phyloP scores from a whole-genome alignment of 2,329 filamentous ascomycete genomes.

The Fusarium sacchari region DNA sequence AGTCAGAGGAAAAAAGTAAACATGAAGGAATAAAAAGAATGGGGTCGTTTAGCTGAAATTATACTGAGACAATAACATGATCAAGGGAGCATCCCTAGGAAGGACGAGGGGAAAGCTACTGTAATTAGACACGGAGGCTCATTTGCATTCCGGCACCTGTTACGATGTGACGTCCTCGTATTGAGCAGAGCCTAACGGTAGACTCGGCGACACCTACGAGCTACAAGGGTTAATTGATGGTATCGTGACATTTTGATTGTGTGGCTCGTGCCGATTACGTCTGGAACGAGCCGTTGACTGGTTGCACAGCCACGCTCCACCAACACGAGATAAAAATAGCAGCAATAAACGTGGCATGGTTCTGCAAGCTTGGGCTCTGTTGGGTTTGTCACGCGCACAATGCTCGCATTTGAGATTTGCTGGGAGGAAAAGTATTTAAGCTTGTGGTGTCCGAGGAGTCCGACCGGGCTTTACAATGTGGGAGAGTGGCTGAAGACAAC shows the following conservation, averaged over 20 bases:
- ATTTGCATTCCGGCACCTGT: neutral
- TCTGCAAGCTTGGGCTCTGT: neutral
- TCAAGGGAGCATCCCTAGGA: neutral
- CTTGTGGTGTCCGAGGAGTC: neutral
- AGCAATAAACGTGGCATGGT: neutral
- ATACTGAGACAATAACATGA: neutral
- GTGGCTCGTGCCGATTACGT: neutral
- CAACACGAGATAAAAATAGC: slow-evolving; percentile 25
- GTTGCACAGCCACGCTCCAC: neutral
- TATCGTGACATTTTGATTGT: slow-evolving; percentile 1
- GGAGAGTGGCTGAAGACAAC: neutral
- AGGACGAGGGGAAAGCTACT: neutral
- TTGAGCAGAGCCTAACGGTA: neutral
- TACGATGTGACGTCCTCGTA: neutral
- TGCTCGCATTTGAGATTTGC: neutral
- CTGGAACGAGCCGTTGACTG: neutral
- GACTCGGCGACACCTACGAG: neutral
- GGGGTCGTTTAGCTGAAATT: neutral
- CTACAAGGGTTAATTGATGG: neutral
- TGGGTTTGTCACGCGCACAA: neutral
- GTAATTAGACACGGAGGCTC: slow-evolving; percentile 16
- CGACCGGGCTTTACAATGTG: neutral
- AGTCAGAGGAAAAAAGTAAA: neutral
- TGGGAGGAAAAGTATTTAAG: neutral
- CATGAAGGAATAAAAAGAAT: neutral